These are phyloP conservation scores for Pythium brassicae DNA, from an alignment of 352 stramenopile genomes.

Conservation along the genomic window DNA sequence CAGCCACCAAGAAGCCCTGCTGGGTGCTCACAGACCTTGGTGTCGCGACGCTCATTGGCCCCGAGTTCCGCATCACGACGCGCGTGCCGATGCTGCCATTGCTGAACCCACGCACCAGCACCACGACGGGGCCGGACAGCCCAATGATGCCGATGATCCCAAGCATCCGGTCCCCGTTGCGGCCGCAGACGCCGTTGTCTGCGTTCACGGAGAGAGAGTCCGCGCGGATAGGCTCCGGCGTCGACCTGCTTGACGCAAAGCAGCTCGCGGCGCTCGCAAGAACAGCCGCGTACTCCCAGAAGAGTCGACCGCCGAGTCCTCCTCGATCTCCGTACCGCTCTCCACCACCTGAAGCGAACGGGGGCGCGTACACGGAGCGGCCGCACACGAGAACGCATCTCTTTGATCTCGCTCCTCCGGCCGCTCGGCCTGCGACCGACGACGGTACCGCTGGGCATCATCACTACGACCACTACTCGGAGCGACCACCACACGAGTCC, in stretches of 20 bases:
- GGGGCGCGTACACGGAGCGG: slow-evolving; percentile 9
- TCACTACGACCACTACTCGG: background rate
- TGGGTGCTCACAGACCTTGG: slow-evolving; percentile 66
- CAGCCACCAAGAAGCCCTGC: slow-evolving; percentile 45
- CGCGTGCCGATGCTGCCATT: slow-evolving; percentile 33
- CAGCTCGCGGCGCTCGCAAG: slow-evolving; percentile 39
- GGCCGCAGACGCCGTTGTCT: slow-evolving; percentile 32
- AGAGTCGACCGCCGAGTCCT: slow-evolving; percentile 23
- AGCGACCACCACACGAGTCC: background rate
- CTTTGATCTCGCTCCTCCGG: background rate
- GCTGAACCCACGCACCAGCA: slow-evolving; percentile 1
- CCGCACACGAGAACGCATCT: slow-evolving; percentile 7
- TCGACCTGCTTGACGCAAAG: slow-evolving; percentile 47
- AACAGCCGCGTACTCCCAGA: slow-evolving; percentile 28
- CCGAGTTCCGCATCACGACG: slow-evolving; percentile 56
- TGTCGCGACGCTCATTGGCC: slow-evolving; percentile 55
- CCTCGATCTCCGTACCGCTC: slow-evolving; percentile 22
- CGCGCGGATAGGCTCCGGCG: slow-evolving; percentile 37
- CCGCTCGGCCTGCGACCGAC: slow-evolving; percentile 5
- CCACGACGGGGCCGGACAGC: background rate
- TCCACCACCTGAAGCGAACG: background rate
- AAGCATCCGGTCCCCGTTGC: slow-evolving; percentile 20
- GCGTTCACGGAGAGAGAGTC: slow-evolving; percentile 36
- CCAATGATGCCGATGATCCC: slow-evolving; percentile 7
- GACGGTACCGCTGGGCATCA: background rate